A percentile compares a stretch with the other conserved stretches of the same genome.
phyloP scores from a whole-genome alignment of 148 eudicot species.

The Diospyros lotus region DNA sequence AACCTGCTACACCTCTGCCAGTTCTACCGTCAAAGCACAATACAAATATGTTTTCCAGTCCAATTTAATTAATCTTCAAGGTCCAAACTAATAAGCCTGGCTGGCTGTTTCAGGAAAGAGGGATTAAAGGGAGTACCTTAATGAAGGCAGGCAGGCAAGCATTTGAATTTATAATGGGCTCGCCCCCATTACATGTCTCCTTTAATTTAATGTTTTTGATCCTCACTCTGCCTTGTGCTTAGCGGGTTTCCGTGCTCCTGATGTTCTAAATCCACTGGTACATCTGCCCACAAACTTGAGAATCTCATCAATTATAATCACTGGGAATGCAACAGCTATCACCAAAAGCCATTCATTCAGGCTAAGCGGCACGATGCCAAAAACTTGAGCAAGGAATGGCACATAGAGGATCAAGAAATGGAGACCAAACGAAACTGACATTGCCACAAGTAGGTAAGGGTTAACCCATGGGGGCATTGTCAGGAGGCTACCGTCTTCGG shows the following conservation, averaged over 20 bases:
- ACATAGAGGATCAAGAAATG: slow-evolving; percentile 61
- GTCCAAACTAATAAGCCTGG: slow-evolving; percentile 7
- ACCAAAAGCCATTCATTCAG: slow-evolving; percentile 58
- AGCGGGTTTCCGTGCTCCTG: slow-evolving; percentile 6
- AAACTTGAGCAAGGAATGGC: slow-evolving; percentile 60
- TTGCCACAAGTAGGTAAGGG: slow-evolving; percentile 59
- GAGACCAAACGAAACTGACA: slow-evolving; percentile 62
- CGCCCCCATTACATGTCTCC: background rate
- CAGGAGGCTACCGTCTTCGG: slow-evolving; percentile 57
- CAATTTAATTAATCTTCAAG: slow-evolving; percentile 2
- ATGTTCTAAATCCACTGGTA: slow-evolving; percentile 23
- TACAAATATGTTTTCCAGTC: slow-evolving; percentile 4
- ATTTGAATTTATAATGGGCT: background rate
- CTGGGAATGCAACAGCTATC: slow-evolving; percentile 45
- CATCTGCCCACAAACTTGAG: slow-evolving; percentile 62
- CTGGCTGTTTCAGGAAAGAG: background rate
- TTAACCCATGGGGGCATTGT: slow-evolving; percentile 74
- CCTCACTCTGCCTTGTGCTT: slow-evolving; percentile 45
- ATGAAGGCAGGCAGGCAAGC: background rate
- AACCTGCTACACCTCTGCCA: background rate
- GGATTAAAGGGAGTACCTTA: background rate
- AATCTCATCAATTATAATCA: slow-evolving; percentile 66
- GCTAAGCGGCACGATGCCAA: slow-evolving; percentile 64
- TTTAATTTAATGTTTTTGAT: background rate
- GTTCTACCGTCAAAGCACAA: background rate